Conservation (phyloP, 192 early-diverging fungal genomes). For the Phycomyces nitens region DNA sequence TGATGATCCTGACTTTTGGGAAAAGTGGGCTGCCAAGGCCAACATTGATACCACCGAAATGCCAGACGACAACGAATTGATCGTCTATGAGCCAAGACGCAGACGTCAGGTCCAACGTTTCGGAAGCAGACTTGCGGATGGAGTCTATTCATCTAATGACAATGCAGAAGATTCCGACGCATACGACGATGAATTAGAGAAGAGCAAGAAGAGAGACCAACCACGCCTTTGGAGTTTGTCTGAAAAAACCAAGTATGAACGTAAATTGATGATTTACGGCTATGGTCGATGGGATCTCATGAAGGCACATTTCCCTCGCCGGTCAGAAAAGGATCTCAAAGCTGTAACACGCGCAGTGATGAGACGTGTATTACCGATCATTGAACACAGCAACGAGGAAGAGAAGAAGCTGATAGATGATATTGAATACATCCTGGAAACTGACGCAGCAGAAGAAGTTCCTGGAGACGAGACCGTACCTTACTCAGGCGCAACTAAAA, state of each 20-base stretch:
- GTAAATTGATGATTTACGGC: conserved; percentile 63
- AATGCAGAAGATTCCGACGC: conserved; percentile 46
- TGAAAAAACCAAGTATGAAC: conserved; percentile 55
- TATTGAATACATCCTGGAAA: conserved; percentile 49
- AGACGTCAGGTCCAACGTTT: conserved; percentile 60
- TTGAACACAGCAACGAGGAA: conserved; percentile 46
- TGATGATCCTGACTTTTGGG: conserved; percentile 88
- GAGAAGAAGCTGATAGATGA: conserved; percentile 62
- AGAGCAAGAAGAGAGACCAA: conserved; percentile 34
- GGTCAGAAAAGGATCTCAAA: conserved; percentile 55
- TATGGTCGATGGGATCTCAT: conserved; percentile 65
- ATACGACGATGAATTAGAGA: conserved; percentile 41
- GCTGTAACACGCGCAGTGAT: conserved; percentile 53
- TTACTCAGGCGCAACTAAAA: conserved; percentile 60
- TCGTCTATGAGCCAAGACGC: conserved; percentile 66
- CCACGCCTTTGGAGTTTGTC: conserved; percentile 49
- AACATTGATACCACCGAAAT: conserved; percentile 61
- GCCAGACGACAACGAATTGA: conserved; percentile 55
- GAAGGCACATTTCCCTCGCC: conserved; percentile 50
- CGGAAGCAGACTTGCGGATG: conserved; percentile 37
- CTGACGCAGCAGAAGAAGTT: conserved; percentile 42
- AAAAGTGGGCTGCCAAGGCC: conserved; percentile 78
- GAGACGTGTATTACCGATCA: conserved; percentile 44
- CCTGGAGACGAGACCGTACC: conserved; percentile 53
- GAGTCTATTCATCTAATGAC: conserved; percentile 41